Evolutionary conservation across 2,329 filamentous ascomycete genomes (phyloP).

Genomic region (Endocalyx cinctus): DNA sequence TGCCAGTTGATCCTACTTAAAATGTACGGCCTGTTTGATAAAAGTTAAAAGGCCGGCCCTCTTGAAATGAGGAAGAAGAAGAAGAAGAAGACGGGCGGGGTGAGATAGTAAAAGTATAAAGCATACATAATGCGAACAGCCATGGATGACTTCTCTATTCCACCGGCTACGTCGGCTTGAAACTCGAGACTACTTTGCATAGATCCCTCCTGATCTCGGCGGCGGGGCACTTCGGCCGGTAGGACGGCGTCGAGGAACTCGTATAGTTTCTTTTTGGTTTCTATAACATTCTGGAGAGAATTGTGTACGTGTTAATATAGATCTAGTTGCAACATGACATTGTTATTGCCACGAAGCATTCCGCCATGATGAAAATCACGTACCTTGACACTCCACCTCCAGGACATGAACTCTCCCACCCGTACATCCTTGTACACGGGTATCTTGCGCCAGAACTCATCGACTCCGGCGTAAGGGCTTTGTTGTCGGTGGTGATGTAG

Average conservation of each 20-base stretch:
- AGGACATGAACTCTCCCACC: slow-evolving; percentile 16
- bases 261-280: slow-evolving; percentile 40
- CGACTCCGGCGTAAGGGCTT: neutral
- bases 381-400: slow-evolving; percentile 19
- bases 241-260: slow-evolving; percentile 46
- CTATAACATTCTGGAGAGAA: slow-evolving; percentile 43
- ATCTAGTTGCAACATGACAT: neutral
- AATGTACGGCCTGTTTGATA: slow-evolving; percentile 44
- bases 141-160: slow-evolving; percentile 54
- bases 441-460: slow-evolving; percentile 17
- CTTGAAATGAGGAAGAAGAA: neutral
- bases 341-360: neutral
- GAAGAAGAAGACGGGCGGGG: neutral
- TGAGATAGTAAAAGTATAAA: no score
- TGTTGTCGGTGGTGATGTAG: neutral
- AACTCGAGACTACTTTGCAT: slow-evolving; percentile 48
- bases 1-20: slow-evolving; percentile 56
- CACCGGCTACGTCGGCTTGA: slow-evolving; percentile 47
- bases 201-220: slow-evolving; percentile 19
- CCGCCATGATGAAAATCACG: neutral
- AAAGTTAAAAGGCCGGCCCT: neutral
- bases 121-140: slow-evolving; percentile 53
- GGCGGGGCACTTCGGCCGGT: slow-evolving; percentile 43
- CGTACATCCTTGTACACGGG: slow-evolving; percentile 12
- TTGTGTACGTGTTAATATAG: neutral